A percentile compares a stretch with the other conserved stretches of the same genome.
phyloP scores from a whole-genome alignment of 352 stramenopile species.

The Peronospora farinosa region DNA sequence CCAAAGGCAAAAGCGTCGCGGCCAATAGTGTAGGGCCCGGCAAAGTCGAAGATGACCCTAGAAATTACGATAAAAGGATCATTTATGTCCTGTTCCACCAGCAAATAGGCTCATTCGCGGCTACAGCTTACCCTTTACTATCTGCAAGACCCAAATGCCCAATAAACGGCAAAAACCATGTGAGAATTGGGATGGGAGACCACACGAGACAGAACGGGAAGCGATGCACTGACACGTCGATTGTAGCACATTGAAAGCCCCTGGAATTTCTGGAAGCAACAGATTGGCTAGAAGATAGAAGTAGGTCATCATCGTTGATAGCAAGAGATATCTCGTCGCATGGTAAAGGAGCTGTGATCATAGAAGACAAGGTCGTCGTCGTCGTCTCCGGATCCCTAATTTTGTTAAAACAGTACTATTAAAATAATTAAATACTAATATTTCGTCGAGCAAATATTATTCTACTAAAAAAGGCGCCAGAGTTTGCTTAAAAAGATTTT shows the following conservation, averaged over 20 bases:
- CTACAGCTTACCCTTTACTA: constrained; percentile 50
- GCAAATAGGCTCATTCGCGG: background rate
- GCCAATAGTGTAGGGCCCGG: constrained; percentile 90
- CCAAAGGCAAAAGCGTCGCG: constrained; percentile 87
- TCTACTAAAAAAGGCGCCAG: background rate
- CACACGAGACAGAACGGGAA: constrained; percentile 92
- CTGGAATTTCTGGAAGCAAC: constrained; percentile 2
- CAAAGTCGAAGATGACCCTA: constrained; percentile 95
- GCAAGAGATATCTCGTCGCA: background rate
- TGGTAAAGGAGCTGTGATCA: constrained; percentile 1
- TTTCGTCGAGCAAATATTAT: background rate
- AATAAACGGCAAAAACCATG: constrained; percentile 93
- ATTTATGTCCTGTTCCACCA: background rate
- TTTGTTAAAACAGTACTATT: background rate
- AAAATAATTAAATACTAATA: background rate
- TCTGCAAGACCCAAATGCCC: constrained; percentile 92
- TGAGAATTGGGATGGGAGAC: constrained; percentile 87
- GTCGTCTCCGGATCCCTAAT: background rate
- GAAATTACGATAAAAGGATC: constrained; percentile 6
- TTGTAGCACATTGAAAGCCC: constrained; percentile 2
- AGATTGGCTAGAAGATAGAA: constrained; percentile 12
- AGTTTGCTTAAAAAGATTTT: background rate
- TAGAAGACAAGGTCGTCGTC: constrained; percentile 5
- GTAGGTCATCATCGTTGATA: constrained; percentile 13
- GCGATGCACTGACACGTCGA: constrained; percentile 39